Base-by-base conservation (phyloP, 2,329 filamentous ascomycete genomes). In the Chaetomiaceae sp. region DNA sequence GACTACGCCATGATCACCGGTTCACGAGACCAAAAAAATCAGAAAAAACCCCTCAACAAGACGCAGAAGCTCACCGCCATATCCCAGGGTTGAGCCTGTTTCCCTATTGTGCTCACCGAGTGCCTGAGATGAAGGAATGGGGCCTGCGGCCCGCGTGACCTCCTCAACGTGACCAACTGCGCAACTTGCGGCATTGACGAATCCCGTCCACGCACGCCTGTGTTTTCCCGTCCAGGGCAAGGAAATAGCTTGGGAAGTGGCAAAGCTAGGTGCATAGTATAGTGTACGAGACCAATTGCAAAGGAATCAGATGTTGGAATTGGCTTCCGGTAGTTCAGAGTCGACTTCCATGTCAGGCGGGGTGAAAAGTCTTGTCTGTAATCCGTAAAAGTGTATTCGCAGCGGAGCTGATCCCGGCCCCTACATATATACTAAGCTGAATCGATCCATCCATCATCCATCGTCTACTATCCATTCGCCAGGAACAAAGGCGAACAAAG, bases 71-170 rank as follows among this genome's bases (percentile, higher is more conserved):
- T n/a, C 45, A 48, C 45, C 45, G 45, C 46, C 25, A 9, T 20
- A 14, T n/a, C 20, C 13, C n/a, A 14, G 5, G 29, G 41, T 7
- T 23, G 14, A 42, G 14, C 47, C 43, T 47, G 32, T 43, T 36
- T 34, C 21, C 33, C 25, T 13, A 34, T 48, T 43, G 43, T 34
- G 23, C 23, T 55, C 43, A 40, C 30, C 37, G 37, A 40, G 44
- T 25, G n/a, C n/a, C n/a, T n/a, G 16, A 48, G 41, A 18, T 47
- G 43, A 44, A 46, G 48, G 44, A 51, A 51, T 48, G 32, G 36
- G 30, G 9, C 32, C 25, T 2, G 18, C 18, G 18, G 33, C 13
- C 44, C 54, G 54, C 54, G 54, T 56, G 54, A 56, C 54, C 41
- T 20, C 16, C 16, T 30, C 40, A 49, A 34, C 49, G 49, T 56